Evolutionary conservation across 768 basidiomycete genomes (phyloP).

Genomic region (Panaeolus cyanescens): DNA sequence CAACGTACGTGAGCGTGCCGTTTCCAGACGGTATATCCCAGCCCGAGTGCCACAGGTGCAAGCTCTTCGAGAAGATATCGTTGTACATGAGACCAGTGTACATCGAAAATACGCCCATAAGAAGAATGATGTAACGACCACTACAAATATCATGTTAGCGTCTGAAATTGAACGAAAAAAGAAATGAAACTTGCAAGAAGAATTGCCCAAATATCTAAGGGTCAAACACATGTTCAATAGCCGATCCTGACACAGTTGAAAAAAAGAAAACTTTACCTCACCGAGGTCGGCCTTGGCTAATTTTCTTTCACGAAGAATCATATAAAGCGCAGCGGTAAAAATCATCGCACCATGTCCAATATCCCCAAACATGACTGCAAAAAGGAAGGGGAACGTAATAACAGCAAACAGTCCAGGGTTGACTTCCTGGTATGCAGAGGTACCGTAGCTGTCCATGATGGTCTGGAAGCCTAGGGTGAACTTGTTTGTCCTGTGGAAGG

Average conservation of each 20-base stretch:
- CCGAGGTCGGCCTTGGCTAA: slow-evolving; percentile 73
- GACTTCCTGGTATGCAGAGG: slow-evolving; percentile 92
- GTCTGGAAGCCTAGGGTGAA: slow-evolving; percentile 97
- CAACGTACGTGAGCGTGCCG: slow-evolving; percentile 51
- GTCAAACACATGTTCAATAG: slow-evolving; percentile 9
- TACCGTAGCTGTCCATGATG: slow-evolving; percentile 98
- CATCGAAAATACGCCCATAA: slow-evolving; percentile 97
- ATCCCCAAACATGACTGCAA: slow-evolving; percentile 99
- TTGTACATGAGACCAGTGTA: slow-evolving; percentile 99
- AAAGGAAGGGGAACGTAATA: slow-evolving; percentile 96
- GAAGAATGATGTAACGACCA: slow-evolving; percentile 96
- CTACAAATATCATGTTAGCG: slow-evolving; percentile 40
- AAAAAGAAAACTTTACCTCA: slow-evolving; percentile 50
- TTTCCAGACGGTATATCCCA: slow-evolving; percentile 74
- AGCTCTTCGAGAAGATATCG: slow-evolving; percentile 94
- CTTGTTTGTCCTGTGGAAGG: slow-evolving; percentile 92
- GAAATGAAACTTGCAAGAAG: slow-evolving; percentile 65
- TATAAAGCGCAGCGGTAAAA: slow-evolving; percentile 70
- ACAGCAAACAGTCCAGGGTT: slow-evolving; percentile 95
- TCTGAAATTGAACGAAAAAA: slow-evolving; percentile 12
- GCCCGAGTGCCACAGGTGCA: slow-evolving; percentile 85
- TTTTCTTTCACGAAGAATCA: slow-evolving; percentile 87
- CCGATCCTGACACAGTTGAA: not conserved
- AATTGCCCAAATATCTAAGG: slow-evolving; percentile 80
- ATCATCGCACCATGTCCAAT: slow-evolving; percentile 94